Percentiles rank a stretch among this genome's conserved stretches.
phyloP scores from a whole-genome alignment of 1,139 yeast genomes.

The Petasospora fabianii region DNA sequence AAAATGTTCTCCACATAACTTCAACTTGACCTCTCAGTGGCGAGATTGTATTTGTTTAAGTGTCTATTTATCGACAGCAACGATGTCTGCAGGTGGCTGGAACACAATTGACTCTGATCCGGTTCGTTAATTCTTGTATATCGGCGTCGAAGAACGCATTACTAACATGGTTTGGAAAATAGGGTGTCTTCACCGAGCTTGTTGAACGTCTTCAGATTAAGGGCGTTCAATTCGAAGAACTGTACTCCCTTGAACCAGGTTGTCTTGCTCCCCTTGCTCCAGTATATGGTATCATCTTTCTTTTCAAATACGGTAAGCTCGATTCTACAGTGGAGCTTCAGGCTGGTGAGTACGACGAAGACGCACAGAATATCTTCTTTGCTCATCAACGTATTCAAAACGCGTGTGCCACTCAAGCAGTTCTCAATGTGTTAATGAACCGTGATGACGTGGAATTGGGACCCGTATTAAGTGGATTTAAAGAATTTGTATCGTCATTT shows the following conservation, averaged over 20 bases:
- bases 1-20: no score
- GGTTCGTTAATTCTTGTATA: conserved; percentile 27
- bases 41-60: no score
- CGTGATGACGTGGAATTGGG: conserved; percentile 47
- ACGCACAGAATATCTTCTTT: conserved; percentile 47
- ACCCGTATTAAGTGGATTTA: conserved; percentile 45
- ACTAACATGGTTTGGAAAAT: no score
- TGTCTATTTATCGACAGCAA: no score
- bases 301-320: conserved; percentile 54
- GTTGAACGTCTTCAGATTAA: conserved; percentile 56
- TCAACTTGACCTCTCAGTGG: no score
- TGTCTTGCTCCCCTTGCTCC: conserved; percentile 41
- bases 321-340: conserved; percentile 30
- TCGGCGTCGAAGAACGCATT: no score
- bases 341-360: conserved; percentile 43
- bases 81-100: conserved; percentile 39
- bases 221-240: conserved; percentile 57
- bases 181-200: conserved; percentile 69
- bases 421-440: conserved; percentile 53
- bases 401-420: conserved; percentile 80
- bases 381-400: conserved; percentile 66
- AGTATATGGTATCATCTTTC: conserved; percentile 57
- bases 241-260: conserved; percentile 51
- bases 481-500: conserved; percentile 49
- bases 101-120: conserved; percentile 73